Base-by-base conservation (phyloP, 257 asterid species). In the Rubia yunnanensis region DNA sequence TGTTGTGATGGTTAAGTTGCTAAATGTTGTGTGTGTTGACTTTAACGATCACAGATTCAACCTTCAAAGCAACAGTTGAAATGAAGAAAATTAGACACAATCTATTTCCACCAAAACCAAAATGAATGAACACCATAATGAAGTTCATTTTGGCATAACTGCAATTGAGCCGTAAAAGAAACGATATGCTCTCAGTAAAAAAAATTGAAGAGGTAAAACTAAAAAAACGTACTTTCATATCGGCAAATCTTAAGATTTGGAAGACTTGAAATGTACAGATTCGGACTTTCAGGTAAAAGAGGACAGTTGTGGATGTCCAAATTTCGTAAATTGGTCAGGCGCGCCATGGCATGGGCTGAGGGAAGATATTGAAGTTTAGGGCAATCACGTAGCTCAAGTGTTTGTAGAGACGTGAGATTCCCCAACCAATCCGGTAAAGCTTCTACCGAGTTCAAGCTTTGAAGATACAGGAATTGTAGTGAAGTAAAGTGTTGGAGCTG, bases 381-480 rank as follows among this genome's bases (percentile, higher is more conserved):
- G 24, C 71, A 73, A 0, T 46, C 4, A 0, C 0, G 0, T 0
- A 76, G 22, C 0, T 0, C 0, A 10, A 74, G 70, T 0, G 0
- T 0, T 39, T 61, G 18, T 14, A 71, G 72, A 46, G 73, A 60
- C 0, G 60, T 23, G 52, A 71, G 54, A 22, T 69, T 65, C n/a
- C 34, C 80, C 35, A 78, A 20, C 69, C 74, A 75, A 31, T 70
- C 64, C 0, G 79, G 81, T 23, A 81, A 59, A 14, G 53, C 63
- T 65, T 78, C 60, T 0, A 73, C 6, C 0, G 4, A 39, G 52
- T 70, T 72, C 4, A 74, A 74, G 5, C 32, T 39, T 5, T 4
- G 0, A n/a, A 77, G 10, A 1, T 0, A 0, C 0, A 80, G 8
- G 0, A 1, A 0, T 1, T 4, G 53, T 7, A 77, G 41, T 35